Conservation (phyloP, 2,329 filamentous ascomycete genomes). For the Kalmusia sp. region DNA sequence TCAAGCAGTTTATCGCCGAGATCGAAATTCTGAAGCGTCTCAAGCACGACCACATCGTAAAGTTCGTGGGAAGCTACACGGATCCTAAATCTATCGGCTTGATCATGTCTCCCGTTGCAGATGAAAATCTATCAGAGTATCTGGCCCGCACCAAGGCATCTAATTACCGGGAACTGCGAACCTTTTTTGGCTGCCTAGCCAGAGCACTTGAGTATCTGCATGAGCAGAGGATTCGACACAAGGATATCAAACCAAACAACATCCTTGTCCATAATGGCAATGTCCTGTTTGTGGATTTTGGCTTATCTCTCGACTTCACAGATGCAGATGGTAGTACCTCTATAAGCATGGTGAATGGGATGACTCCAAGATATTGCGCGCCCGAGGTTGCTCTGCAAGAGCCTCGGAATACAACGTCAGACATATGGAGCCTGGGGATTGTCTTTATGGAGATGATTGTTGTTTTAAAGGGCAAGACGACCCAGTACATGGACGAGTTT, state of each 20-base stretch:
- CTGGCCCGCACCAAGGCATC: conserved; percentile 13
- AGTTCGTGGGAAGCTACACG: conserved; percentile 40
- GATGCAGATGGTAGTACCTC: conserved; percentile 20
- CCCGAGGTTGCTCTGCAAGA: conserved; percentile 18
- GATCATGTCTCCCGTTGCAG: conserved; percentile 35
- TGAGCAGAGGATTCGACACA: conserved; percentile 30
- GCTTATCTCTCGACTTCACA: conserved; percentile 24
- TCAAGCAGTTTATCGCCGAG: conserved; percentile 32
- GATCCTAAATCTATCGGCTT: conserved; percentile 34
- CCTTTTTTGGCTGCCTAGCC: conserved; percentile 38
- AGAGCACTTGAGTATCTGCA: conserved; percentile 34
- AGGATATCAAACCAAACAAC: conserved; percentile 40
- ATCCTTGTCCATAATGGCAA: conserved; percentile 30
- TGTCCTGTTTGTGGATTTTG: conserved; percentile 37
- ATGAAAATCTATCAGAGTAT: conserved; percentile 25
- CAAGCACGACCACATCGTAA: conserved; percentile 36
- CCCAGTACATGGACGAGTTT: conserved; percentile 6
- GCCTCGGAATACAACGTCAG: conserved; percentile 20
- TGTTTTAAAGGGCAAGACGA: conserved; percentile 18
- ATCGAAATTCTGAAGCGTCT: conserved; percentile 34
- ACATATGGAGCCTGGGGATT: conserved; percentile 24
- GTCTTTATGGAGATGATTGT: conserved; percentile 25
- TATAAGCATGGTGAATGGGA: conserved; percentile 14
- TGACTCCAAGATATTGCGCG: conserved; percentile 20
- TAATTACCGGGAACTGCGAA: conserved; percentile 13